Evolutionary conservation across 2,329 filamentous ascomycete genomes (phyloP).

Genomic region (Diaporthe caulivora): DNA sequence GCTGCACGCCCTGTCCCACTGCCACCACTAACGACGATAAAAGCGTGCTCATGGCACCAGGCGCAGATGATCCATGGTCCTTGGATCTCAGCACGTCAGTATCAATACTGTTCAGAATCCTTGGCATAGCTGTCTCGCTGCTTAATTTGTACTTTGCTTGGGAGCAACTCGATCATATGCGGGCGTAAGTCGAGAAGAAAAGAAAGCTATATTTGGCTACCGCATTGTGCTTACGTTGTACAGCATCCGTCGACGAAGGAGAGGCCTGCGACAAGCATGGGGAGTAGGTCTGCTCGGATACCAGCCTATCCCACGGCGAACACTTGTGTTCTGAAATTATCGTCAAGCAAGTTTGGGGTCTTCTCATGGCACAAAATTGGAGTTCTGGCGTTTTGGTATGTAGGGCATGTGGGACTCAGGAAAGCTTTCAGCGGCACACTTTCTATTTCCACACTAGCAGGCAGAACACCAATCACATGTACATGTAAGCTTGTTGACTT

Average conservation of each 20-base stretch:
- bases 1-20: not conserved
- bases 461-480: no score
- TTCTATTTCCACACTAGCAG: no score
- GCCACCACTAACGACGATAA: not conserved
- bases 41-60: not conserved
- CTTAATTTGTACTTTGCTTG: constrained; percentile 11
- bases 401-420: no score
- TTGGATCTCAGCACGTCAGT: constrained; percentile 8
- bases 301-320: not conserved
- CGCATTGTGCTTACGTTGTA: not conserved
- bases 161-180: constrained; percentile 18
- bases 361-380: no score
- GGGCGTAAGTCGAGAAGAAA: not conserved
- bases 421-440: no score
- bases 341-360: not conserved
- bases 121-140: not conserved
- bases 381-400: not conserved
- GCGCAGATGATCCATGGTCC: not conserved
- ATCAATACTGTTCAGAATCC: not conserved
- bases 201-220: not conserved
- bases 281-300: not conserved
- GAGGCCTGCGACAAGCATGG: not conserved
- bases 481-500: no score
- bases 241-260: constrained; percentile 5
- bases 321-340: not conserved